Conservation (phyloP, 805 yeast species). For the Yueomyces sp. region DNA sequence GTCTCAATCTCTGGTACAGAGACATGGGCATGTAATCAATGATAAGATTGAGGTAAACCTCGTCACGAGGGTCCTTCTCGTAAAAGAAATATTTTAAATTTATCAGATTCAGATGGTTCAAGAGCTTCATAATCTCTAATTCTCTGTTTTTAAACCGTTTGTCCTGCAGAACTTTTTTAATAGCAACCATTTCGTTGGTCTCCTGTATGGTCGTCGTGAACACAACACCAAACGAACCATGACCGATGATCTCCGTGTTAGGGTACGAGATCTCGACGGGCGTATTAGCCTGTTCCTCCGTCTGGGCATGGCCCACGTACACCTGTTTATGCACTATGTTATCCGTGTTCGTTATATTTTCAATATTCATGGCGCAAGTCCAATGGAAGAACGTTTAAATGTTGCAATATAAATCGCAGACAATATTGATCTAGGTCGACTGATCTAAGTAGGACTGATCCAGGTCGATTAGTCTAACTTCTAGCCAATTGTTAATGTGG, state of each 20-base stretch:
- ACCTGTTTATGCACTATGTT: neutral
- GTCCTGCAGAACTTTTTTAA: constrained; percentile 93
- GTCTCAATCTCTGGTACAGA: constrained; percentile 78
- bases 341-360: neutral
- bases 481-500: no score
- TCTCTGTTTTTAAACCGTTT: constrained; percentile 90
- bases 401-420: no score
- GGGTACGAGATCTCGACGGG: constrained; percentile 46
- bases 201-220: constrained; percentile 73
- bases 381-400: no score
- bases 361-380: neutral
- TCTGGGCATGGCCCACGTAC: neutral
- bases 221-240: constrained; percentile 98
- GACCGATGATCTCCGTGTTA: constrained; percentile 86
- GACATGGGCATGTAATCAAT: constrained; percentile 95
- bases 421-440: no score
- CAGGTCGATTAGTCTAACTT: no score
- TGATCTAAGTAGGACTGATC: no score
- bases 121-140: constrained; percentile 84
- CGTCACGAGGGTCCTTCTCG: constrained; percentile 45
- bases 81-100: constrained; percentile 80
- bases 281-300: neutral
- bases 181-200: constrained; percentile 71
- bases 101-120: constrained; percentile 77
- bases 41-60: constrained; percentile 71